Base-by-base conservation (phyloP, 305 asterid species). In the Solanum aculeatissimum region DNA sequence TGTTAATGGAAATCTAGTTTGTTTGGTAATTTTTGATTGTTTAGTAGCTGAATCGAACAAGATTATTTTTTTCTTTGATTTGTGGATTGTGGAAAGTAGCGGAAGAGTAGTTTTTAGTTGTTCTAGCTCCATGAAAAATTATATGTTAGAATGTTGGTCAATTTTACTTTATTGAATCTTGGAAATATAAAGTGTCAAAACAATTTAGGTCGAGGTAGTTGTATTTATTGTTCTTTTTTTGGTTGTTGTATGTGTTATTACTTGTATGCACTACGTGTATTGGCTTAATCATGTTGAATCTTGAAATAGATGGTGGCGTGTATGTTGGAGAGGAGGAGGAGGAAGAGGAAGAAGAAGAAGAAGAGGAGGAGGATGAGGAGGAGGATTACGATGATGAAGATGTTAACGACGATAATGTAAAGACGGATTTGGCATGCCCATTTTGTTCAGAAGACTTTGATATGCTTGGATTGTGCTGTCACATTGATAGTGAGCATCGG, bases 371-470 rank as follows among this genome's bases (percentile, higher is more conserved):
- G 43, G 94, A 87, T 42, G 94, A 89, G 66, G 88, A 90, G 51
- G 92, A 88, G 55, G 95, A 84, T 6, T 88, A 85, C 15, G 91
- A 89, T 60, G 93, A 92, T 85, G 89, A 91, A 86, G 87, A 82
- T 23, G 84, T 74, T 4, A 85, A 45, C 15, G 82, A 71, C 19
- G 93, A 86, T 13, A 89, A 78, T 16, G 91, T 86, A 86, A 88
- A 87, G 79, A 91, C 89, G 3, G 99, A 94, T 86, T 88, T 95
- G 90, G 95, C 95, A 65, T 95, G 99, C 87, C 99, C 97, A 0
- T 95, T 94, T 86, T 95, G 99, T 89, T 51, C 83, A 4, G 99
- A 95, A 86, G 97, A 95, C 88, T 94, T 93, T 32, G 99, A 95
- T 86, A 92, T 94, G 35, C 91, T 95, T 6, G 99, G 95, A 21